phyloP scores from a whole-genome alignment of 768 basidiomycete species.

The Kwoniella pini region DNA sequence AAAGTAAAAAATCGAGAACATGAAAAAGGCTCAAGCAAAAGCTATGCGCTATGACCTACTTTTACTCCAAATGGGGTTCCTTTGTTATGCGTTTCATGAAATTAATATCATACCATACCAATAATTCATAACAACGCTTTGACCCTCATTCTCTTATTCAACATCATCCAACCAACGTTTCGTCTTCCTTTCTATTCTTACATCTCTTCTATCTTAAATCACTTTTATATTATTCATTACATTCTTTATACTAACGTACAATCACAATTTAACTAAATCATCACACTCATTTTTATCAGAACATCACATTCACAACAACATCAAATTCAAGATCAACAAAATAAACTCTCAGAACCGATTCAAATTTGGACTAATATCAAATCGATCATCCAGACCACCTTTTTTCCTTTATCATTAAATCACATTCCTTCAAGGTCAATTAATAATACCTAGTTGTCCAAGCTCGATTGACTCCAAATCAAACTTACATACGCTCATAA shows the following conservation, averaged over 20 bases:
- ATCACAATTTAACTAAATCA: not conserved
- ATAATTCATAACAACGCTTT: not conserved
- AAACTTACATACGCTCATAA: too few relatives aligned
- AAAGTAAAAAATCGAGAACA: not conserved
- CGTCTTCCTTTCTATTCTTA: not conserved
- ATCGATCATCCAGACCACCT: slow-evolving; percentile 1
- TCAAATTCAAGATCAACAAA: not conserved
- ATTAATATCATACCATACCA: not conserved
- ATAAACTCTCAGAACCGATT: not conserved
- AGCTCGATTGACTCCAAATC: too few relatives aligned
- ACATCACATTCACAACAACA: not conserved
- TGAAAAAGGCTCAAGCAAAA: not conserved
- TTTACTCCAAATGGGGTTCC: not conserved
- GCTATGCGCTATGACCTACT: slow-evolving; percentile 8
- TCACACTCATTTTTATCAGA: not conserved
- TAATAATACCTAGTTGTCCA: too few relatives aligned
- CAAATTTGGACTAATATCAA: not conserved
- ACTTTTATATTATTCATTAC: not conserved
- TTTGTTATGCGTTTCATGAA: slow-evolving; percentile 13
- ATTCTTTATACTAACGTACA: not conserved
- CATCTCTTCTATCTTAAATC: not conserved
- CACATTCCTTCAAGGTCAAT: too few relatives aligned
- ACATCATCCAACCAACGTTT: not conserved
- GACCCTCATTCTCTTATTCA: slow-evolving; percentile 2
- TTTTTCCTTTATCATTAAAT: not conserved